Evolutionary conservation across 441 rosid species (phyloP), one percentile per base, ranked within the genome.

Genomic region (Adansonia gregorii): DNA sequence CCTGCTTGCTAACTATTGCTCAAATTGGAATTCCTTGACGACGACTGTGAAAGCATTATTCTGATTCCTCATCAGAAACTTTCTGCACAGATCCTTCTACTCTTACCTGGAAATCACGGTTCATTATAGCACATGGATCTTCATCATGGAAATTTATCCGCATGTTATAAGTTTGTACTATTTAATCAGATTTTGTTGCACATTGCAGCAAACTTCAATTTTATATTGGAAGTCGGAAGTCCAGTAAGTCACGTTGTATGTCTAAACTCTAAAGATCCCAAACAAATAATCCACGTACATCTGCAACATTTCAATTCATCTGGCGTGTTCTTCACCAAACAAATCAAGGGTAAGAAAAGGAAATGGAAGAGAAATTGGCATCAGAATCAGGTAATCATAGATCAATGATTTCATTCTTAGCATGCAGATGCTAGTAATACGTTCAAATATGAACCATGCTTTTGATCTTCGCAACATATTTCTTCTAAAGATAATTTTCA

Each of bases 1-100:
- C 97, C 95, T 94, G 98, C 72, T 95, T 88, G 89, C 97, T 95
- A 69, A 88, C 94, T 67, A 92, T 90, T 70, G 97, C 98, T 83
- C 98, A 97, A 56, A 94, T 89, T 86, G 93, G 98, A 87, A 97
- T 94, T 83, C 98, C 99, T 78, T 83, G 86, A 76, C 98, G 98
- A 79, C 97, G 97, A 79, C 97, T 93, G 72, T 90, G 97, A 81
- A 87, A 93, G 89, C 92, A 93, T 76, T 82, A 87, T 77, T 90
- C 94, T 49, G 97, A 96, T 87, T 94, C 97, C 74, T 88, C 88
- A 41, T 89, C 88, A 60, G 97, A 78, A 59, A 94, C 93, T 85
- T 86, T 94, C 88, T 90, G 87, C 48, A 91, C 98, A 65, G 87
- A 79, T 82, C 99, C 98, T 85, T 94, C 96, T 83, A 96, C 92